A percentile compares a stretch with the other conserved stretches of the same genome.
Evolutionary conservation across 805 yeast species (phyloP).

Genomic region (Debaryomyces castellii): DNA sequence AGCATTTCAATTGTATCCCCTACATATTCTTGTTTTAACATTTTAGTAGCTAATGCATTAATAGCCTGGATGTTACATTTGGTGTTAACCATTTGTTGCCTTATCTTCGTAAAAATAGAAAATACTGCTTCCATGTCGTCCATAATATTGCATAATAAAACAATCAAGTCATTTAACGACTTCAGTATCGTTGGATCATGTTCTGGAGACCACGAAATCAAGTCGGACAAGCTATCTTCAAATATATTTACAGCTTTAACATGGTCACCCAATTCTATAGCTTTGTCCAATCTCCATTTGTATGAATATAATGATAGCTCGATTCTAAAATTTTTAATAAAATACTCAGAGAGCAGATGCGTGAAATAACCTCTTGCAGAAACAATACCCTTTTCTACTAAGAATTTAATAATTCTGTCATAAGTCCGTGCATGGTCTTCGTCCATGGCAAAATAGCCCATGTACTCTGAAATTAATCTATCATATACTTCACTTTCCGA

Average conservation of each 20-base stretch:
- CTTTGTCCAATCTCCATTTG: conserved; percentile 28
- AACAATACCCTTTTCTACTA: conserved; percentile 11
- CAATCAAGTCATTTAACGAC: conserved; percentile 45
- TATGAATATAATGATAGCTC: conserved; percentile 22
- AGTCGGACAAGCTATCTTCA: conserved; percentile 26
- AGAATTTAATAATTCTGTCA: conserved; percentile 15
- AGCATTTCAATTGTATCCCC: conserved; percentile 43
- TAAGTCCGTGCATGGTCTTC: conserved; percentile 14
- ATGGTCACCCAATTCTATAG: conserved; percentile 17
- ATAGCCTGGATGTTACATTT: conserved; percentile 28
- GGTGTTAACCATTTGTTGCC: conserved; percentile 33
- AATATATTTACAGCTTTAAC: conserved; percentile 27
- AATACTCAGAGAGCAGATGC: conserved; percentile 12
- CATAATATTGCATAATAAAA: conserved; percentile 32
- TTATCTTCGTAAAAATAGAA: conserved; percentile 32
- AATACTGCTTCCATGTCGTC: conserved; percentile 23
- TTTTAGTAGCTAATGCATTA: conserved; percentile 22
- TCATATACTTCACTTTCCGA: conserved; percentile 5
- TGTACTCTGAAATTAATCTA: conserved; percentile 1
- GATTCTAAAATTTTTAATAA: conserved; percentile 5
- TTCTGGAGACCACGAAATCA: conserved; percentile 22
- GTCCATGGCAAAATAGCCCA: neutral
- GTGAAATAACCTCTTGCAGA: conserved; percentile 21
- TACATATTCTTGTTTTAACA: conserved; percentile 35
- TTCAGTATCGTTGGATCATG: conserved; percentile 36